Percentiles rank a stretch among this genome's conserved stretches.
These are phyloP conservation scores for Fusarium piperis DNA, from an alignment of 2,329 filamentous ascomycete genomes.

Conservation along the genomic window DNA sequence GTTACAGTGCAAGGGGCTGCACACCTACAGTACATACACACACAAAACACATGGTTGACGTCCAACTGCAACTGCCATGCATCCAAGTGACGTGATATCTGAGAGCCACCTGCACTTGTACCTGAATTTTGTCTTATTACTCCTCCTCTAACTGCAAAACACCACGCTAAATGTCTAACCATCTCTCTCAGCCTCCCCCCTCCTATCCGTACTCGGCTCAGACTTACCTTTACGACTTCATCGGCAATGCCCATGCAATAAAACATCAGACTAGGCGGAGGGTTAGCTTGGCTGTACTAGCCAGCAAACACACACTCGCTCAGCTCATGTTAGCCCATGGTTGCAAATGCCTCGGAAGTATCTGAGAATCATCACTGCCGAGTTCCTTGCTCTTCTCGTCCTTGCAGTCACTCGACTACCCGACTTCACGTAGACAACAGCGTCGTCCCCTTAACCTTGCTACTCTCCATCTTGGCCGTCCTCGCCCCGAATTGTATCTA, in stretches of 20 bases:
- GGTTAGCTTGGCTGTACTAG: conserved; percentile 58
- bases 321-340: conserved; percentile 28
- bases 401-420: conserved; percentile 28
- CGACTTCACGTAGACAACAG: conserved; percentile 56
- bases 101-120: not conserved
- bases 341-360: conserved; percentile 72
- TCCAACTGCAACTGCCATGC: not conserved
- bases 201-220: conserved; percentile 56
- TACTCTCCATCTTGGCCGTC: conserved; percentile 83
- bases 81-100: conserved; percentile 15
- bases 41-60: not conserved
- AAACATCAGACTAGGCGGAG: conserved; percentile 39
- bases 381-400: not conserved
- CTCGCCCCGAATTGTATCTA: conserved; percentile 85
- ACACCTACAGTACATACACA: not conserved
- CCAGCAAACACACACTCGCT: conserved; percentile 60
- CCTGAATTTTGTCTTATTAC: not conserved
- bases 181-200: not conserved
- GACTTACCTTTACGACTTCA: conserved; percentile 73
- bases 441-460: conserved; percentile 75
- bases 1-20: conserved; percentile 4
- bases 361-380: conserved; percentile 77
- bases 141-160: not conserved
- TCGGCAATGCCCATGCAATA: conserved; percentile 45
- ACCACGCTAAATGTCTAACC: not conserved